These are phyloP conservation scores for Ascochyta koolunga DNA, from an alignment of 2,329 filamentous ascomycete species.

Conservation along the genomic window DNA sequence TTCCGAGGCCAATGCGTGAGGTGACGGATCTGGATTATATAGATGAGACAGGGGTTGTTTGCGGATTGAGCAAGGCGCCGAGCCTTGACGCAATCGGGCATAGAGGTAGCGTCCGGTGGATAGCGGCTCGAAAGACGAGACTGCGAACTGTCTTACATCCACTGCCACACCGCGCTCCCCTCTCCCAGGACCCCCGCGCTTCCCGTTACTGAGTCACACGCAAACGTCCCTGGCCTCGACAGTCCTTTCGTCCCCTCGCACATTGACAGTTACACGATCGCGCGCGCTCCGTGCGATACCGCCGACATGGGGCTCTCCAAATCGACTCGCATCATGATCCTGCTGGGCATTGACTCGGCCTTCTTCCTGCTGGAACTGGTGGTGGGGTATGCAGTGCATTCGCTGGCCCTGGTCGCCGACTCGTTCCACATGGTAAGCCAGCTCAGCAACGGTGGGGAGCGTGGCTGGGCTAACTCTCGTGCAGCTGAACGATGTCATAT, in stretches of 20 bases:
- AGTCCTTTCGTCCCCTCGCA: constrained; percentile 1
- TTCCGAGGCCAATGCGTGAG: background rate
- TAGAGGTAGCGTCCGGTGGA: constrained; percentile 11
- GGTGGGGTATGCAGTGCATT: constrained; percentile 82
- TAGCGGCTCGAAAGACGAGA: constrained; percentile 1
- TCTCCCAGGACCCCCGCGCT: background rate
- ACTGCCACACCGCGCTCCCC: background rate
- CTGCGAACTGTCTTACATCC: background rate
- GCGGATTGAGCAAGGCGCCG: constrained; percentile 4
- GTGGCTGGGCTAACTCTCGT: constrained; percentile 1
- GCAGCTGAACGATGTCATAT: constrained; percentile 95
- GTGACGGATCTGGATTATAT: no score
- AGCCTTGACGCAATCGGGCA: constrained; percentile 15
- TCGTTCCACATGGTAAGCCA: constrained; percentile 90
- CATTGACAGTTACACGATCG: background rate
- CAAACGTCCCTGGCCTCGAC: constrained; percentile 3
- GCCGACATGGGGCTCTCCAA: constrained; percentile 84
- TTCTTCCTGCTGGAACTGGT: constrained; percentile 93
- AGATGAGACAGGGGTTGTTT: constrained; percentile 4
- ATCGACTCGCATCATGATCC: constrained; percentile 86
- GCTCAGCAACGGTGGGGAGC: constrained; percentile 20
- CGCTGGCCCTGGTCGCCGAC: constrained; percentile 91
- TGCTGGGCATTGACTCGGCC: constrained; percentile 84
- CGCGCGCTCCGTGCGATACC: constrained; percentile 24
- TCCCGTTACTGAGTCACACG: background rate